Evolutionary conservation across 2,329 filamentous ascomycete genomes (phyloP).

Genomic region (Epichloe hybrida): DNA sequence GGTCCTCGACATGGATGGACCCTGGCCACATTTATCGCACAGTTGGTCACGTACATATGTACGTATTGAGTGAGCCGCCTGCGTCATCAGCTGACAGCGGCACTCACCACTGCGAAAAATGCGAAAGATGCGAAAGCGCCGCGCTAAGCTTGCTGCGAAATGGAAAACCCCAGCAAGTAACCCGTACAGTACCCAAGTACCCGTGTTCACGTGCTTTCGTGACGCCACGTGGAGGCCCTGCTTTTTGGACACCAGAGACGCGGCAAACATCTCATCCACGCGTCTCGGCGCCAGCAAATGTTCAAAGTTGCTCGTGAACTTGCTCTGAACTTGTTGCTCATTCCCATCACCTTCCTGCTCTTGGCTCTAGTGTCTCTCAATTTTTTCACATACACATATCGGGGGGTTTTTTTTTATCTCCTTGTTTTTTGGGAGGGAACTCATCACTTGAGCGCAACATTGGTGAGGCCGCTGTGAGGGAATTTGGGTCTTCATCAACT

Average conservation of each 20-base stretch:
- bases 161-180: too few species aligned
- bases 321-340: not conserved
- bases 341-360: not conserved
- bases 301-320: not conserved
- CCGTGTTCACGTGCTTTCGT: constrained; percentile 4
- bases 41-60: too few species aligned
- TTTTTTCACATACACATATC: too few species aligned
- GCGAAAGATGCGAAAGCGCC: too few species aligned
- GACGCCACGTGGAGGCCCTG: not conserved
- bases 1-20: not conserved
- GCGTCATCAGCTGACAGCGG: not conserved
- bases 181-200: too few species aligned
- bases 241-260: not conserved
- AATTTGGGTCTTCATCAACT: not conserved
- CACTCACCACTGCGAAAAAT: not conserved
- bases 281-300: not conserved
- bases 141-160: not conserved
- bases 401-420: too few species aligned
- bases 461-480: too few species aligned
- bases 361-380: not conserved
- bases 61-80: not conserved
- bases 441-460: too few species aligned
- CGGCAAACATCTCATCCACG: not conserved
- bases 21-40: too few species aligned
- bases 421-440: not conserved